A percentile compares a stretch with the other conserved stretches of the same genome.
phyloP scores from a whole-genome alignment of 306 rosid species.

The Alnus glutinosa region DNA sequence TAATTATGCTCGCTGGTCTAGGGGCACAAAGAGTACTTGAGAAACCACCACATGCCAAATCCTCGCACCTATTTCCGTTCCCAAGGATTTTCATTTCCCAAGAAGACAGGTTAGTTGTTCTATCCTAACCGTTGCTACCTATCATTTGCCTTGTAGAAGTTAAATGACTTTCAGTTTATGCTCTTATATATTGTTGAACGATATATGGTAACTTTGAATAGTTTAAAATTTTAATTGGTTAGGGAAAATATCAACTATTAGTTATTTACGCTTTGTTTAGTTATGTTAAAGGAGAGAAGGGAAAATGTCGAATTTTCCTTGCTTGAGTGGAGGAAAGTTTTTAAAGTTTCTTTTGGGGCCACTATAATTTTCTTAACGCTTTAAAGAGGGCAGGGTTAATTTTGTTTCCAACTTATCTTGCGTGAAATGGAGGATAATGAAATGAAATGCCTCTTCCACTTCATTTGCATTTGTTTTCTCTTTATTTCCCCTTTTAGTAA shows the following conservation, averaged over 20 bases:
- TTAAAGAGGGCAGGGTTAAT: too few relatives aligned
- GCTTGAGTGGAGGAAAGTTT: background rate
- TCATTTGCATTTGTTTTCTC: too few relatives aligned
- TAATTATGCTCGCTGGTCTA: conserved; percentile 20
- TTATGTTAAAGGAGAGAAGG: background rate
- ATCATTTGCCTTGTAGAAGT: background rate
- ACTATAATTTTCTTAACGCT: background rate
- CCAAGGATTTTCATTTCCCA: conserved; percentile 39
- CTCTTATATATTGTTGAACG: background rate
- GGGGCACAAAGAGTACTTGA: conserved; percentile 57
- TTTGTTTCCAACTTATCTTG: too few relatives aligned
- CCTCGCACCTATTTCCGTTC: conserved; percentile 52
- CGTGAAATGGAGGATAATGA: too few relatives aligned
- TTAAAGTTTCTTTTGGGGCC: background rate
- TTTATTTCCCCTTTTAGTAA: too few relatives aligned
- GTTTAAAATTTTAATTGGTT: background rate
- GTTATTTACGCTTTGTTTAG: background rate
- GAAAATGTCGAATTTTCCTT: background rate
- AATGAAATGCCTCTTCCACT: too few relatives aligned
- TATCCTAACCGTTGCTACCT: background rate
- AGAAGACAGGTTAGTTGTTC: conserved; percentile 45
- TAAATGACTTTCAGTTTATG: background rate
- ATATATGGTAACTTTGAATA: background rate
- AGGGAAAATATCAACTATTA: background rate
- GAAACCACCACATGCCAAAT: conserved; percentile 52